These are phyloP conservation scores for Yamadazyma atlantica DNA, from an alignment of 1,139 yeast genomes.

Conservation along the genomic window DNA sequence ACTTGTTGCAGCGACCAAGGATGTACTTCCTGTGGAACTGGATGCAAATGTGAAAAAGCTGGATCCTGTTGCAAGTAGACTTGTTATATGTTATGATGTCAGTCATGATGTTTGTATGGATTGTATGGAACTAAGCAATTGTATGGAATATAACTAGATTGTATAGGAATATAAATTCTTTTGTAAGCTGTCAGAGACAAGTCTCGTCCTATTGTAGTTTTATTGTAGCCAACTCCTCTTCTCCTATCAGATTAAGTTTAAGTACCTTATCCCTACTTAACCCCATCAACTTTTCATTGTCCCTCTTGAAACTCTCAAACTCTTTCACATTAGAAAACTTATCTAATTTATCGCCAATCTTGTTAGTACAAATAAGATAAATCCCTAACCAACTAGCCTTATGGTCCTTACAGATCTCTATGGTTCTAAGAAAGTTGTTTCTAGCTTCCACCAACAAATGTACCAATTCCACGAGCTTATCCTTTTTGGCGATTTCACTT, in stretches of 20 bases:
- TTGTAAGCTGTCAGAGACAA: no score
- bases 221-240: no score
- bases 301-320: conserved; percentile 22
- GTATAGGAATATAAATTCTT: no score
- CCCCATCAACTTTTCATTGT: conserved; percentile 20
- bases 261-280: conserved; percentile 21
- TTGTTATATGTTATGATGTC: no score
- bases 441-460: conserved; percentile 37
- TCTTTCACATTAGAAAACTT: conserved; percentile 19
- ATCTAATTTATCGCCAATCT: conserved; percentile 22
- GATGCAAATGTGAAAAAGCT: conserved; percentile 6
- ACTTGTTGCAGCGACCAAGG: background rate
- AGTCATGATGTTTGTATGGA: no score
- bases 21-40: conserved; percentile 1
- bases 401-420: conserved; percentile 72
- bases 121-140: no score
- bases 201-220: no score
- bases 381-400: conserved; percentile 80
- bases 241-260: conserved; percentile 19
- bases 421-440: conserved; percentile 62
- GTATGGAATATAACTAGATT: no score
- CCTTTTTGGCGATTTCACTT: conserved; percentile 22
- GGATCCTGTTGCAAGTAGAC: no score
- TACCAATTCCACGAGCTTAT: conserved; percentile 22
- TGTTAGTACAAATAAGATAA: conserved; percentile 32